phyloP scores from a whole-genome alignment of 768 basidiomycete species.

The Tubosaeta sp. region DNA sequence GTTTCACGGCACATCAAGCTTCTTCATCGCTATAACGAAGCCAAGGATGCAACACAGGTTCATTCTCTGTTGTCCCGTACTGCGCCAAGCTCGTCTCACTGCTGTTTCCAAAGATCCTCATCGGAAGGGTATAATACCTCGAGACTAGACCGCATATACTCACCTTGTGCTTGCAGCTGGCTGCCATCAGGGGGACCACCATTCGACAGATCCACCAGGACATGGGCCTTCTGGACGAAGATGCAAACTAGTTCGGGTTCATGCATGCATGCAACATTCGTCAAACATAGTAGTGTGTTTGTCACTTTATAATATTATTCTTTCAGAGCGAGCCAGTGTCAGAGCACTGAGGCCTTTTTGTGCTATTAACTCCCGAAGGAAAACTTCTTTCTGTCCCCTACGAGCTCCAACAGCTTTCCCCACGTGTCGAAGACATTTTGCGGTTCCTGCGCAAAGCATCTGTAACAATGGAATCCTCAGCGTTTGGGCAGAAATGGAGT shows the following conservation, averaged over 20 bases:
- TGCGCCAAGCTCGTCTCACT: not conserved
- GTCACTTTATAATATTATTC: not conserved
- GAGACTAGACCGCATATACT: conserved; percentile 7
- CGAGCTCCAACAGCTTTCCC: too few species aligned
- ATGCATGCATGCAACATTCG: not conserved
- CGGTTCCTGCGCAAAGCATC: too few species aligned
- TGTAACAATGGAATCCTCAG: too few species aligned
- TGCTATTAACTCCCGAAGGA: too few species aligned
- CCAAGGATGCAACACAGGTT: conserved; percentile 81
- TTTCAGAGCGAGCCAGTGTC: not conserved
- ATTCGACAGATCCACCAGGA: conserved; percentile 73
- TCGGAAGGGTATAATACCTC: conserved; percentile 58
- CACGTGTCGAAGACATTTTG: too few species aligned
- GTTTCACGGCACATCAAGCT: conserved; percentile 67
- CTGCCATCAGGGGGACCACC: conserved; percentile 62
- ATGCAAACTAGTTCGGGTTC: conserved; percentile 36
- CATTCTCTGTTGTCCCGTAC: not conserved
- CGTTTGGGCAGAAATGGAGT: too few species aligned
- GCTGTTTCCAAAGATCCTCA: conserved; percentile 52
- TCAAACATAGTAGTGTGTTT: not conserved
- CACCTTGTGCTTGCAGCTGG: conserved; percentile 48
- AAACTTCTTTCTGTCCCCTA: too few species aligned
- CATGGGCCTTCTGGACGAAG: conserved; percentile 55
- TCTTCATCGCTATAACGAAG: conserved; percentile 74
- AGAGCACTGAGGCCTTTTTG: too few species aligned